These are phyloP conservation scores for Davidsoniella neocaledoniae DNA, from an alignment of 2,329 filamentous ascomycete species.

Conservation along the genomic window DNA sequence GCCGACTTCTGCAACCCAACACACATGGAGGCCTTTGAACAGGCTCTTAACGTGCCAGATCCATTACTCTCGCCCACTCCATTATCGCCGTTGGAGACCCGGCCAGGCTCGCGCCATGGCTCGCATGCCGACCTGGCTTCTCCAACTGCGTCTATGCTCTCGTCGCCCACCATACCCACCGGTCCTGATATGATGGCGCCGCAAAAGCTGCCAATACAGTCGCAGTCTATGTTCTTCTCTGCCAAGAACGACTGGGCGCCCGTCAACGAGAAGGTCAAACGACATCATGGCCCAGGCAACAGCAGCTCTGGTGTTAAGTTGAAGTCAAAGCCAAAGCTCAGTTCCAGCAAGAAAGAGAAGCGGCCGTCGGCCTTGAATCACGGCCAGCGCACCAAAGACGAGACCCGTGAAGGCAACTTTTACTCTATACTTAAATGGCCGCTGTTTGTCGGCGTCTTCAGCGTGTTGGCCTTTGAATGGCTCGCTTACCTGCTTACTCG, in stretches of 20 bases:
- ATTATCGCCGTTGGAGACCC: slow-evolving; percentile 25
- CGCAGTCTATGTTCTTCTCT: slow-evolving; percentile 49
- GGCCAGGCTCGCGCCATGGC: neutral
- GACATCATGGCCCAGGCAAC: slow-evolving; percentile 11
- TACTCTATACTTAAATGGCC: slow-evolving; percentile 89
- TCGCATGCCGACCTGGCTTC: neutral
- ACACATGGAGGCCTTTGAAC: slow-evolving; percentile 63
- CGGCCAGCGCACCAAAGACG: slow-evolving; percentile 56
- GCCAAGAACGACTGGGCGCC: slow-evolving; percentile 95
- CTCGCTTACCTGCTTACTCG: slow-evolving; percentile 64
- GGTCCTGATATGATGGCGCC: slow-evolving; percentile 12
- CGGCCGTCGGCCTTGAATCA: slow-evolving; percentile 20
- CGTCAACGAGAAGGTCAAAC: slow-evolving; percentile 51
- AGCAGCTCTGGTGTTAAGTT: slow-evolving; percentile 18
- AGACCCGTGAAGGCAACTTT: slow-evolving; percentile 84
- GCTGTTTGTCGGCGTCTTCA: slow-evolving; percentile 46
- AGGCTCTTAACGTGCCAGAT: slow-evolving; percentile 69
- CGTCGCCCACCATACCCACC: slow-evolving; percentile 21
- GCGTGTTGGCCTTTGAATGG: slow-evolving; percentile 13
- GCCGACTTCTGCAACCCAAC: slow-evolving; percentile 57
- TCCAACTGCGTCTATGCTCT: slow-evolving; percentile 15
- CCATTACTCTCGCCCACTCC: slow-evolving; percentile 44
- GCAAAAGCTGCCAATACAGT: slow-evolving; percentile 14
- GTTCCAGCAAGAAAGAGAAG: slow-evolving; percentile 19
- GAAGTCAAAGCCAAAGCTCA: slow-evolving; percentile 11